Evolutionary conservation across 345 rosid species (phyloP), one percentile per base, ranked within the genome.

Genomic region (Bruguiera gymnorhiza): DNA sequence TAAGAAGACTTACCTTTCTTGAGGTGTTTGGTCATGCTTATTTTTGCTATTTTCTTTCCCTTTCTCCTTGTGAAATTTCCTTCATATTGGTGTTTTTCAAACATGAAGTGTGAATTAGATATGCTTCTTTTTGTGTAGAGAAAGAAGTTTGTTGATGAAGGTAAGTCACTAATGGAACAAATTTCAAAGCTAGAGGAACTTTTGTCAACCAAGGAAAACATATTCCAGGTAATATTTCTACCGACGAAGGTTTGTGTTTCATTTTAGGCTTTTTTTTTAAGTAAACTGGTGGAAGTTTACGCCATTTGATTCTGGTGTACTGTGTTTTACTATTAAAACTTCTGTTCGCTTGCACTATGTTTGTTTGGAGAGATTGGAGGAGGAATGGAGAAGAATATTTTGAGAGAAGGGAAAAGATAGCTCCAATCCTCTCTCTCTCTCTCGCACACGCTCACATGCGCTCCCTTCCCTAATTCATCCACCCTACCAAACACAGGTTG

Each of bases 91-190:
- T 51, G 65, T 62, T 52, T 65, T 52, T 60, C 30, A 51, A 60
- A 7, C n/a, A 27, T 61, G 32, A 46, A 46, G 61, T 53, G 29
- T 66, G 37, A 69, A 75, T n/a, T 64, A 29, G 43, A 66, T 23
- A 51, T 67, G 26, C 10, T 54, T 15, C 30, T 64, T 72, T 9
- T 68, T 78, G 58, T 71, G 77, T 85, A 94, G 98, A 84, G 87
- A 73, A 91, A 88, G 66, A 94, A 85, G 73, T 88, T 81, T 79
- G 72, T 83, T 50, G 90, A 83, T 75, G 98, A 94, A 84, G 88
- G 87, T 71, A 83, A 76, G 54, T 75, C 84, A 56, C 71, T 94
- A 82, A 78, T 36, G 58, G 95, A 87, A 70, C 88, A 89, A 82
- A 88, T 94, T 73, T 72, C 86, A 64, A 88, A 80, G 83, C 68